Evolutionary conservation across 2,329 filamentous ascomycete species (phyloP).

Genomic region (Fusarium falciforme): DNA sequence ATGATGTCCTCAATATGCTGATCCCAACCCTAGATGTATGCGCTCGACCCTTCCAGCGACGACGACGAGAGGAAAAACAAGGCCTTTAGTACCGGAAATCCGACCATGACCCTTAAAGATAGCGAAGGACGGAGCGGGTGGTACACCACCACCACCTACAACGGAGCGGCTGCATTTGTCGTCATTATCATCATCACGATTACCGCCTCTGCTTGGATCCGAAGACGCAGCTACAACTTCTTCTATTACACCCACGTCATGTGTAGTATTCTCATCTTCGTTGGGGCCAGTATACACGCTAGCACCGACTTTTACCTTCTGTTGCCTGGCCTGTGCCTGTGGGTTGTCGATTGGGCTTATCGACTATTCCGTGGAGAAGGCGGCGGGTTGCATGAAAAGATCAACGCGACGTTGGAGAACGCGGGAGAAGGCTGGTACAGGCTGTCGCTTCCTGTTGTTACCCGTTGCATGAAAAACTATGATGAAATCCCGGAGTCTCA

Average conservation of each 20-base stretch:
- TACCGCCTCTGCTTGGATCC: slow-evolving; percentile 3
- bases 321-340: slow-evolving; percentile 7
- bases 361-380: slow-evolving; percentile 5
- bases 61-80: neutral
- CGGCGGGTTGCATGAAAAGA: neutral
- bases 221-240: slow-evolving; percentile 9
- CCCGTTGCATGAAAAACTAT: neutral
- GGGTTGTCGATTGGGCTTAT: slow-evolving; percentile 5
- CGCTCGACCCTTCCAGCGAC: slow-evolving; percentile 7
- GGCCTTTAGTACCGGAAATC: slow-evolving; percentile 7
- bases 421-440: slow-evolving; percentile 11
- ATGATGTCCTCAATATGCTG: neutral
- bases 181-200: slow-evolving; percentile 2
- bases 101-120: slow-evolving; percentile 10
- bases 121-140: slow-evolving; percentile 8
- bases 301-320: slow-evolving; percentile 17
- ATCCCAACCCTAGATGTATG: neutral
- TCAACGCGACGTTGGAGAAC: neutral
- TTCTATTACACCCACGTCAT: slow-evolving; percentile 17
- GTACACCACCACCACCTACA: slow-evolving; percentile 14
- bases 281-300: slow-evolving; percentile 4
- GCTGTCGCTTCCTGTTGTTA: neutral
- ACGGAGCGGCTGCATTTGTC: neutral
- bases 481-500: neutral
- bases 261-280: neutral